Percentiles rank a stretch among this genome's conserved stretches.
Conservation (phyloP, 2,329 filamentous ascomycete genomes). For the Blastomyces percursus region DNA sequence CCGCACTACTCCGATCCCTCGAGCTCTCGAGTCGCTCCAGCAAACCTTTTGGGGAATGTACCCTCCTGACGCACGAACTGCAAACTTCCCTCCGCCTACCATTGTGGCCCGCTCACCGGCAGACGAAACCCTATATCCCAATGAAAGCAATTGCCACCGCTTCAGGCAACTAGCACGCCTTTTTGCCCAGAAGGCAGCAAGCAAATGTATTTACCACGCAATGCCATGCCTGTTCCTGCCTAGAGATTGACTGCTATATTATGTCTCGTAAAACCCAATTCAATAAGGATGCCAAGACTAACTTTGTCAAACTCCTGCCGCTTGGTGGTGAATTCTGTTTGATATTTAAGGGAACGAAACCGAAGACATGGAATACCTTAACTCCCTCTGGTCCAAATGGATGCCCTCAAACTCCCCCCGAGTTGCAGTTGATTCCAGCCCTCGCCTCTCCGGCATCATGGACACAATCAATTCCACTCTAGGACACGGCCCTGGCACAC, state of each 20-base stretch:
- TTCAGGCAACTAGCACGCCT: conserved; percentile 59
- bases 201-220: conserved; percentile 43
- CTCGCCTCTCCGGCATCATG: conserved; percentile 80
- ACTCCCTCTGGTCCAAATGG: conserved; percentile 65
- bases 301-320: neutral
- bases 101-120: conserved; percentile 54
- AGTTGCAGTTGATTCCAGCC: conserved; percentile 73
- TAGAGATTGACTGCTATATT: neutral
- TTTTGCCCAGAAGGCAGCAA: conserved; percentile 60
- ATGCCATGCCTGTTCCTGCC: neutral
- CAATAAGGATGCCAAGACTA: neutral
- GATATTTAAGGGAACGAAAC: conserved; percentile 48
- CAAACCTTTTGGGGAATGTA: conserved; percentile 67
- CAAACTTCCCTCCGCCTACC: conserved; percentile 49
- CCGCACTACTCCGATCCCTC: conserved; percentile 61
- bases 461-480: conserved; percentile 84
- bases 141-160: conserved; percentile 61
- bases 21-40: conserved; percentile 67
- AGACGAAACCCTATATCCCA: conserved; percentile 72
- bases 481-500: conserved; percentile 70
- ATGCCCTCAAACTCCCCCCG: conserved; percentile 61
- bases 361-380: conserved; percentile 74
- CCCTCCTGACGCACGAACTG: conserved; percentile 43
- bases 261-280: neutral
- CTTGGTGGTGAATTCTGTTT: neutral